Conservation (phyloP, 2,329 filamentous ascomycete genomes). For the Botrytis byssoidea region DNA sequence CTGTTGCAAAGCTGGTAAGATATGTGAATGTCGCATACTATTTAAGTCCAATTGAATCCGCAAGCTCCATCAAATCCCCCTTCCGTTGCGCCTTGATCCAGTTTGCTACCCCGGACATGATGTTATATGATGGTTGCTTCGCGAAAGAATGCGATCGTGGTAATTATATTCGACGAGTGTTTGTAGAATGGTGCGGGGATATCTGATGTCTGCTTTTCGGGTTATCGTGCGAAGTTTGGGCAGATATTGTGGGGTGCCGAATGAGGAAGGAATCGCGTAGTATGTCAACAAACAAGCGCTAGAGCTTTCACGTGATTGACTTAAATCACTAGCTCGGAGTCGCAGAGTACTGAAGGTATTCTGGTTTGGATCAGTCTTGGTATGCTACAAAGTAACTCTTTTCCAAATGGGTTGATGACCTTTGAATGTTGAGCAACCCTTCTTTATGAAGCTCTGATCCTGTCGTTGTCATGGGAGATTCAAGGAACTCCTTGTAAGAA, state of each 20-base stretch:
- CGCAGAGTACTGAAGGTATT: not conserved
- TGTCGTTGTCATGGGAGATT: conserved; percentile 14
- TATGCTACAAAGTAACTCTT: not conserved
- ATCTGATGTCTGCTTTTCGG: conserved; percentile 6
- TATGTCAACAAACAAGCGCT: conserved; percentile 22
- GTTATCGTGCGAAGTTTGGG: conserved; percentile 14
- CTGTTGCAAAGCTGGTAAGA: conserved; percentile 9
- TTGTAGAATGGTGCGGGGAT: conserved; percentile 7
- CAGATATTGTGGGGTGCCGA: conserved; percentile 17
- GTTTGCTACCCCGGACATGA: conserved; percentile 63
- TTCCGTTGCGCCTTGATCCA: conserved; percentile 84
- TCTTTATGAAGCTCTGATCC: not conserved
- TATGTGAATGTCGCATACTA: conserved; percentile 57
- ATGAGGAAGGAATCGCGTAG: conserved; percentile 18
- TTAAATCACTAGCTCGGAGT: not conserved
- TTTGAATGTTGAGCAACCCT: not conserved
- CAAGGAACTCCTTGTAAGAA: conserved; percentile 7
- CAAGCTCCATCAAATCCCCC: conserved; percentile 72
- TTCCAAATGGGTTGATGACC: not conserved
- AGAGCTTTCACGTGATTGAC: not conserved
- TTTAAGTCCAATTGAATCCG: conserved; percentile 66
- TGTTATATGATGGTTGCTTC: conserved; percentile 32
- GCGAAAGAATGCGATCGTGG: conserved; percentile 6
- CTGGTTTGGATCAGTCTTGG: not conserved
- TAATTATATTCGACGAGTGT: conserved; percentile 4